A percentile compares a stretch with the other conserved stretches of the same genome.
phyloP scores from a whole-genome alignment of 1,284 basidiomycete species.

The Trametes polyzona region DNA sequence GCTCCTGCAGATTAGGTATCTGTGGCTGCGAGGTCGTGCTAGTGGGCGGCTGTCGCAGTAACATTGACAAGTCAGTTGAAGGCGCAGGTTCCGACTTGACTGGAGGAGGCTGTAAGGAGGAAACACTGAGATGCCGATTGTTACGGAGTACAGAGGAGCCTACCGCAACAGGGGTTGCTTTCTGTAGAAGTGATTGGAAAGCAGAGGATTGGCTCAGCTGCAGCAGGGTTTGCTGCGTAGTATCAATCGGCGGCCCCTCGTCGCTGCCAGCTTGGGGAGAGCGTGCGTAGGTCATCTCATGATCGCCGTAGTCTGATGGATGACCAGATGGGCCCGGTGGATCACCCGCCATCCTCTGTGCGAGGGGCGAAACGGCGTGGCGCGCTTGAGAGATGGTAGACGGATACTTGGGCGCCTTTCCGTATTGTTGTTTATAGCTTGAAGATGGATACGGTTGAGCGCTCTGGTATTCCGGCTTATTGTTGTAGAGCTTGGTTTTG shows the following conservation, averaged over 20 bases:
- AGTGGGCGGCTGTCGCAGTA: constrained; percentile 8
- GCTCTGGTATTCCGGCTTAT: constrained; percentile 7
- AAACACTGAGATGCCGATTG: not conserved
- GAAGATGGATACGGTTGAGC: not conserved
- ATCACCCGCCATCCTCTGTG: constrained; percentile 16
- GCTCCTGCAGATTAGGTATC: constrained; percentile 20
- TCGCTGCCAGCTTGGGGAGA: constrained; percentile 13
- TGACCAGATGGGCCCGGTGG: constrained; percentile 7
- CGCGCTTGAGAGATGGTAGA: constrained; percentile 20
- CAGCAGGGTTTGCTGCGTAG: constrained; percentile 22
- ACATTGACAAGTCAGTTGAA: constrained; percentile 12
- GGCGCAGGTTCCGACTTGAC: constrained; percentile 18
- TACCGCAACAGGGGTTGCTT: constrained; percentile 6
- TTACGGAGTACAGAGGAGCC: not conserved
- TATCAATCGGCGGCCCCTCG: constrained; percentile 17
- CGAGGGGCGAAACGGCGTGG: constrained; percentile 16
- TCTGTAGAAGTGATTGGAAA: constrained; percentile 21
- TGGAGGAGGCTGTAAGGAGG: not conserved
- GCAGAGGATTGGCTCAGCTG: constrained; percentile 26
- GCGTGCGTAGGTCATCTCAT: constrained; percentile 14
- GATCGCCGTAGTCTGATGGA: constrained; percentile 10
- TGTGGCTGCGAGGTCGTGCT: constrained; percentile 12
- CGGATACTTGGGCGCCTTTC: constrained; percentile 24
- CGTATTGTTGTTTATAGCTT: constrained; percentile 13
- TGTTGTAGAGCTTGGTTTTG: constrained; percentile 23